Base-by-base conservation (phyloP, 331 rosid species). In the Saraca asoca region DNA sequence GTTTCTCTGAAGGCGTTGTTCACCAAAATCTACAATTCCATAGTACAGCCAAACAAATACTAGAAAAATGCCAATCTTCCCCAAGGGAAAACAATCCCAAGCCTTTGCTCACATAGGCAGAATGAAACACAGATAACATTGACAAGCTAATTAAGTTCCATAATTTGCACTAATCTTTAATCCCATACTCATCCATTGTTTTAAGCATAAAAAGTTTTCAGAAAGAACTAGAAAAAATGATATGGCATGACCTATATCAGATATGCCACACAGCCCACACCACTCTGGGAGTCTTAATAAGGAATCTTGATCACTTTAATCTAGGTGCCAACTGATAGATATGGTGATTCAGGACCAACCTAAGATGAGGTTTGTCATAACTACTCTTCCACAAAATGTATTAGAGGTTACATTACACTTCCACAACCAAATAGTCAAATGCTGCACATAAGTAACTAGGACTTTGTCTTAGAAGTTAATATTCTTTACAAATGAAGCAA, bases 101-200 rank as follows among this genome's bases (percentile, higher is more conserved):
- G 24, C 7, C 46, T 29, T 29, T 50, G 57, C 52, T 48, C 14
- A 43, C 62, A 57, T 17, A 52, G 13, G 50, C 51, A 62, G 41
- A 58, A 39, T 12, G 39, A 57, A 65, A 73, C 51, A 9, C 46
- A 33, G 42, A 46, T 41, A 17, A 12, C 31, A 16, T 16, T 20
- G 16, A 8, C 56, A 34, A 2, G 49, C 31, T 48, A 58, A 18
- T 48, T 34, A 69, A 35, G 19, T 13, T 49, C 42, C 42, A 18
- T 9, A 68, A 44, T 44, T 50, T 15, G 51, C n/a, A 69, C 51
- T n/a, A 55, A 33, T 66, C 3, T 58, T 50, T 29, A 34, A 58
- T 55, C 66, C n/a, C 51, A 35, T 58, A 51, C 43, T 31, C 45
- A 13, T 38, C 62, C 39, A 48, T 73, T 17, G 15, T 7, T 46